Conservation (phyloP, 768 basidiomycete genomes). For the Clitopilus passeckerianus region DNA sequence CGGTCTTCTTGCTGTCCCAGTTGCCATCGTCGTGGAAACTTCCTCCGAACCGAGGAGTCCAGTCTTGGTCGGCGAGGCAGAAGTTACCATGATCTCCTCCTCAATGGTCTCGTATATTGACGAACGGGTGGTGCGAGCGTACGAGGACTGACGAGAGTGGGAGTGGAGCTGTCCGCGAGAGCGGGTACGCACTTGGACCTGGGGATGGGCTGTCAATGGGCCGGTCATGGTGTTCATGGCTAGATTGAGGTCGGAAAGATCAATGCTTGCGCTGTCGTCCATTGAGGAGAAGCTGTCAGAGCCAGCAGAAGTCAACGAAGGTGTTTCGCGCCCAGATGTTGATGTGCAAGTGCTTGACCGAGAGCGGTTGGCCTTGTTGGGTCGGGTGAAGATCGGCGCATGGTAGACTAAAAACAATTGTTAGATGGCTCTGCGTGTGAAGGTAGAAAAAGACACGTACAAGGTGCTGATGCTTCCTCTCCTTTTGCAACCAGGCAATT, state of each 20-base stretch:
- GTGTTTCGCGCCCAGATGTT: slow-evolving; percentile 62
- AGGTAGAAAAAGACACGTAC: slow-evolving; percentile 33
- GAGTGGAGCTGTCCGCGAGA: slow-evolving; percentile 57
- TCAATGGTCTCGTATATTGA: slow-evolving; percentile 81
- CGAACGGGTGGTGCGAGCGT: slow-evolving; percentile 54
- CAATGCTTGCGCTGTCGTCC: slow-evolving; percentile 74
- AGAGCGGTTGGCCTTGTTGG: slow-evolving; percentile 42
- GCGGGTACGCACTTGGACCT: slow-evolving; percentile 36
- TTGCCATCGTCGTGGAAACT: slow-evolving; percentile 12
- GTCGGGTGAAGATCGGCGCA: slow-evolving; percentile 59
- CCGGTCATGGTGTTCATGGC: slow-evolving; percentile 49
- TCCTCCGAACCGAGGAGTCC: not conserved
- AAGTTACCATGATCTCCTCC: slow-evolving; percentile 43
- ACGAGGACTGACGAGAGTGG: slow-evolving; percentile 67
- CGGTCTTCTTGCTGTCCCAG: slow-evolving; percentile 31
- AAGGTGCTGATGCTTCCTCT: slow-evolving; percentile 49
- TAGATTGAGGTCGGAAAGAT: slow-evolving; percentile 55
- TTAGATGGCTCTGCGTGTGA: slow-evolving; percentile 7
- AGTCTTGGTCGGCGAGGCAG: slow-evolving; percentile 20
- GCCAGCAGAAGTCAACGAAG: slow-evolving; percentile 48
- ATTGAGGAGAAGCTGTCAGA: slow-evolving; percentile 61
- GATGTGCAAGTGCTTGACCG: slow-evolving; percentile 67
- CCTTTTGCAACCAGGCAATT: slow-evolving; percentile 61
- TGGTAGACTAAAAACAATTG: slow-evolving; percentile 29
- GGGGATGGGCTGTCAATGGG: slow-evolving; percentile 33